These are phyloP conservation scores for Starmerella scarabaei DNA, from an alignment of 805 yeast species.

Conservation along the genomic window DNA sequence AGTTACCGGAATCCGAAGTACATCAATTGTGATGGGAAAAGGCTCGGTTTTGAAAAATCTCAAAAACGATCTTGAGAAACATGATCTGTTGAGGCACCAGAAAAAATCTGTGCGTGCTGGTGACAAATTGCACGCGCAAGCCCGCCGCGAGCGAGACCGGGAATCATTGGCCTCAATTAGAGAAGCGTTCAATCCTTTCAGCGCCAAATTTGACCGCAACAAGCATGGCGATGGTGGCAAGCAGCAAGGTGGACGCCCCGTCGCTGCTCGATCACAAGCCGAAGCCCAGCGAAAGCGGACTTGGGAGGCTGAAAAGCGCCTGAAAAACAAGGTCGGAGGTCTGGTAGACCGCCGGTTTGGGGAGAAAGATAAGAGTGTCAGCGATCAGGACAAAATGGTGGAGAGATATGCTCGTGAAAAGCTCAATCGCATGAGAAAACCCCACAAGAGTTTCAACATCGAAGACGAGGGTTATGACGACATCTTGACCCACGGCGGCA, in stretches of 20 bases:
- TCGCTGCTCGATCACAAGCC: conserved; percentile 52
- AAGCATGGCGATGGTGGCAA: conserved; percentile 36
- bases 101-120: conserved; percentile 10
- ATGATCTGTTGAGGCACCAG: conserved; percentile 36
- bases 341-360: conserved; percentile 83
- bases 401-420: conserved; percentile 86
- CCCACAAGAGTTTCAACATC: conserved; percentile 47
- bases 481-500: conserved; percentile 66
- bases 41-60: conserved; percentile 22
- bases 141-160: conserved; percentile 32
- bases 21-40: conserved; percentile 1
- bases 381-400: conserved; percentile 88
- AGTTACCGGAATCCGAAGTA: neutral
- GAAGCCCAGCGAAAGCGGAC: conserved; percentile 50
- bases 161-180: conserved; percentile 49
- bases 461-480: conserved; percentile 49
- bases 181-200: conserved; percentile 82
- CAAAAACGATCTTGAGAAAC: conserved; percentile 39
- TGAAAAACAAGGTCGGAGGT: conserved; percentile 64
- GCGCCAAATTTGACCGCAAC: conserved; percentile 52
- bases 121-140: conserved; percentile 31
- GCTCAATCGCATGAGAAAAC: conserved; percentile 30
- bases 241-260: conserved; percentile 39
- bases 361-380: conserved; percentile 55
- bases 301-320: conserved; percentile 49